Conservation (phyloP, 1,284 basidiomycete genomes). For the Stygiomarasmius scandens region DNA sequence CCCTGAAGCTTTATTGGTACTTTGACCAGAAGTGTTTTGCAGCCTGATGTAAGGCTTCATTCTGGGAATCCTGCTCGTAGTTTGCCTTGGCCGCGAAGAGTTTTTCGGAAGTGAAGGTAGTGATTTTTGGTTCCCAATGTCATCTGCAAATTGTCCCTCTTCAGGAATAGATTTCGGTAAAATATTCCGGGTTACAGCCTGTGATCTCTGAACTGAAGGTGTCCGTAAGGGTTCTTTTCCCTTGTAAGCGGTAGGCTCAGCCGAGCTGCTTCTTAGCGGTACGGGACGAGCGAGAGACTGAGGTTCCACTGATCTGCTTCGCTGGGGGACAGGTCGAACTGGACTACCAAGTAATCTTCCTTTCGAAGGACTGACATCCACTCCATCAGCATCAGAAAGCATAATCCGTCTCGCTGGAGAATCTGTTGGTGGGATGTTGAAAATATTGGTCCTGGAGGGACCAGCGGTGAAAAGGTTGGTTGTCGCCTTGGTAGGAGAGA, state of each 20-base stretch:
- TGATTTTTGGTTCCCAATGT: conserved; percentile 29
- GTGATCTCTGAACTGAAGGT: neutral
- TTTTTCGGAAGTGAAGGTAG: conserved; percentile 36
- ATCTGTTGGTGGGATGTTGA: conserved; percentile 39
- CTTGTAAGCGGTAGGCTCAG: conserved; percentile 20
- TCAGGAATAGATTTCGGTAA: neutral
- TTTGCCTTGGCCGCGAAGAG: conserved; percentile 53
- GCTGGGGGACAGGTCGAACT: conserved; percentile 18
- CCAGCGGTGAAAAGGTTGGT: conserved; percentile 23
- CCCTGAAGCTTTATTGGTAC: neutral
- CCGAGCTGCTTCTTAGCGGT: conserved; percentile 30
- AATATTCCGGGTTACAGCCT: neutral
- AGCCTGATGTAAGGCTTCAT: conserved; percentile 68
- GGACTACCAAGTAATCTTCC: conserved; percentile 3
- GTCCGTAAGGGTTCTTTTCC: neutral
- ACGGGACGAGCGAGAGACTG: conserved; percentile 21
- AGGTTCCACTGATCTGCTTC: conserved; percentile 40
- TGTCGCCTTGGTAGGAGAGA: conserved; percentile 51
- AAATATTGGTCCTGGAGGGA: conserved; percentile 13
- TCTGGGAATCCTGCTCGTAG: conserved; percentile 68
- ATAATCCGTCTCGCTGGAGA: conserved; percentile 64
- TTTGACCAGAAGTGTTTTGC: conserved; percentile 4
- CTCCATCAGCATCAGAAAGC: conserved; percentile 28
- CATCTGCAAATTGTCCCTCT: conserved; percentile 47
- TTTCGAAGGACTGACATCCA: conserved; percentile 17